Evolutionary conservation across 73 alveolate species (phyloP).

Genomic region (Diophrys appendiculata): DNA sequence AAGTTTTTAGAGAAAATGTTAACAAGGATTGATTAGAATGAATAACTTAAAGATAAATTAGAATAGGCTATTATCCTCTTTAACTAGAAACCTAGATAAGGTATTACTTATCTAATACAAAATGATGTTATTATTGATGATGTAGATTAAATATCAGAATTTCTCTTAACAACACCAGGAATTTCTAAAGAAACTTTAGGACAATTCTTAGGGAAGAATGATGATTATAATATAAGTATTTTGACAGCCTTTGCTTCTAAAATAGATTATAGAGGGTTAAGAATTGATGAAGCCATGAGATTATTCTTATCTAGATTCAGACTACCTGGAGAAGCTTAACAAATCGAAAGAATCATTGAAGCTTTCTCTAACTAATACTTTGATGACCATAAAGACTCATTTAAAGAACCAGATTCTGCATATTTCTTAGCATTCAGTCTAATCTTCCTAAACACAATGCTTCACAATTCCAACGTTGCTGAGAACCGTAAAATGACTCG

Average conservation of each 20-base stretch:
- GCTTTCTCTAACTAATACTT: conserved; percentile 52
- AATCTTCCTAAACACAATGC: conserved; percentile 61
- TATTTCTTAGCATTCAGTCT: conserved; percentile 53
- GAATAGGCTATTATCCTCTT: conserved; percentile 44
- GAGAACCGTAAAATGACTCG: conserved; percentile 47
- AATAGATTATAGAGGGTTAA: conserved; percentile 49
- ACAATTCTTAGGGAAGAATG: conserved; percentile 48
- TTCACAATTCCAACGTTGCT: conserved; percentile 51
- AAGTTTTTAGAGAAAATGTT: too few relatives aligned
- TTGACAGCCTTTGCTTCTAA: conserved; percentile 47
- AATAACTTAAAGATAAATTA: conserved; percentile 17
- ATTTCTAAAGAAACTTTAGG: conserved; percentile 59
- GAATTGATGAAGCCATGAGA: conserved; percentile 69
- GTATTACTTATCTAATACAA: conserved; percentile 20
- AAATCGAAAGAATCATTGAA: conserved; percentile 70
- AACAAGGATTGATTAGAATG: conserved; percentile 27
- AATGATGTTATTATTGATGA: not conserved
- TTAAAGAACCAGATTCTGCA: conserved; percentile 18
- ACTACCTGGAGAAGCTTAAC: conserved; percentile 67
- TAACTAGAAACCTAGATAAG: conserved; percentile 36
- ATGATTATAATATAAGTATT: conserved; percentile 31
- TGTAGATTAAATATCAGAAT: conserved; percentile 40
- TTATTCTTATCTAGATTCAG: conserved; percentile 59
- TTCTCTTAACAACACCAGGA: conserved; percentile 65
- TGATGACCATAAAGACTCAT: conserved; percentile 40